Base-by-base conservation (phyloP, 2,329 filamentous ascomycete genomes). In the Beauveria varroae region DNA sequence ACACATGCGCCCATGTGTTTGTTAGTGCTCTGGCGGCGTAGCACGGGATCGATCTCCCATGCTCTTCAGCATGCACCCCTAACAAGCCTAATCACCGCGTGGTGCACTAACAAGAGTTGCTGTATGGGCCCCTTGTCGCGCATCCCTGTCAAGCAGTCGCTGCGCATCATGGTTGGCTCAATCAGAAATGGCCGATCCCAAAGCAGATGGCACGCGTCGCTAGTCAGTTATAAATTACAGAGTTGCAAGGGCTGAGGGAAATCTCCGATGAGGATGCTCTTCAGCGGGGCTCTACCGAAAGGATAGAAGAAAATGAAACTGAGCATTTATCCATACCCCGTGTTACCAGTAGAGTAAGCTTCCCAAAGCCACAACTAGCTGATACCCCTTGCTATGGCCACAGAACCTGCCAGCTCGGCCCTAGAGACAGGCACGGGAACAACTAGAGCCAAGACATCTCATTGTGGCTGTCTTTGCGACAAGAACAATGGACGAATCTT, bases 21-120 rank as follows among this genome's bases (percentile, higher is more conserved):
- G n/a, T 44, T 60, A 34, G 40, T 53, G 26, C 37, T 12, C 41
- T 54, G 57, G 41, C 40, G 56, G 37, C 46, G 60, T 51, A 22
- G 60, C 60, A 61, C 60, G 60, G 60, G 60, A 61, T 61, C 60
- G 46, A 61, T 61, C 60, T 56, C 22, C 57, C 49, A 60, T 60
- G 49, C n/a, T n/a, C 12, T n/a, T 24, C 28, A 54, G 20, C 40
- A 60, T 44, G 40, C 20, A 43, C 34, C 34, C 34, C 34, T 37
- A 37, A 37, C 34, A 37, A 37, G 3, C 22, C 37, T 22, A 59
- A 59, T 59, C 57, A 59, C 57, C 57, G n/a, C 49, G 16, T 53
- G 47, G 49, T 37, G 41, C 41, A 53, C 41, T 37, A 51, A 50
- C 20, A 18, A 60, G 44, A 20, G 30, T 18, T 24, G n/a, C 34